These are phyloP conservation scores for Saitoella complicata DNA, from an alignment of 805 yeast genomes.

Conservation along the genomic window DNA sequence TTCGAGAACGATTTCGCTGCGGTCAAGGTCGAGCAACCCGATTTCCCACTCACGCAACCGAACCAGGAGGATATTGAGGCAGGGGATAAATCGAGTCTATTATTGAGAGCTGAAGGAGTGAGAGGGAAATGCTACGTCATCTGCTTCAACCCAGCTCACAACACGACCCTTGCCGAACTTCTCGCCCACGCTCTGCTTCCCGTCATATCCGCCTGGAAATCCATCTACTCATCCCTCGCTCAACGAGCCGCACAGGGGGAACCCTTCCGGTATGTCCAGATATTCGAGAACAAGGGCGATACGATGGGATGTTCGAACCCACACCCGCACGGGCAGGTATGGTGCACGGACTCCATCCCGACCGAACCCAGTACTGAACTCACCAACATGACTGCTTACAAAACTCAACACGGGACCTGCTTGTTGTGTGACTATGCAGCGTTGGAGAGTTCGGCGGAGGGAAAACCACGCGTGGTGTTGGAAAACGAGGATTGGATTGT, in stretches of 20 bases:
- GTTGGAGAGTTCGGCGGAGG: slow-evolving; percentile 20
- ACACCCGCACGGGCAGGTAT: slow-evolving; percentile 72
- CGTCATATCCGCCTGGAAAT: slow-evolving; percentile 49
- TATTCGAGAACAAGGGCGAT: slow-evolving; percentile 62
- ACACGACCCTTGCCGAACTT: slow-evolving; percentile 38
- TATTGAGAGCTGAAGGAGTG: slow-evolving; percentile 42
- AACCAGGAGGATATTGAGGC: slow-evolving; percentile 8
- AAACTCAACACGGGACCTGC: slow-evolving; percentile 28
- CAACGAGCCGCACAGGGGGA: slow-evolving; percentile 23
- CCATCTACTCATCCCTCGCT: slow-evolving; percentile 31
- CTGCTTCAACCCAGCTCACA: slow-evolving; percentile 57
- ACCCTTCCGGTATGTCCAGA: slow-evolving; percentile 42
- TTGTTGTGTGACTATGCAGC: slow-evolving; percentile 47
- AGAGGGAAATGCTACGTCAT: slow-evolving; percentile 55
- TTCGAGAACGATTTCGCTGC: slow-evolving; percentile 61
- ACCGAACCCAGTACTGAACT: slow-evolving; percentile 49
- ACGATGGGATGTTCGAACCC: slow-evolving; percentile 76
- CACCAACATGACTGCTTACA: slow-evolving; percentile 33
- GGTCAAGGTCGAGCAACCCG: slow-evolving; percentile 42
- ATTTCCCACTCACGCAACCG: slow-evolving; percentile 17
- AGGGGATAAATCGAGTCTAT: slow-evolving; percentile 15
- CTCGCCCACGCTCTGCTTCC: slow-evolving; percentile 24
- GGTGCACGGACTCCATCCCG: slow-evolving; percentile 38
- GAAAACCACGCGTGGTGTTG: slow-evolving; percentile 36
- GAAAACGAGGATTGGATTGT: slow-evolving; percentile 48